Evolutionary conservation across 495 filamentous ascomycete species (phyloP), one percentile per base, ranked within the genome.

Genomic region (Hypoxylon lienhwacheense): DNA sequence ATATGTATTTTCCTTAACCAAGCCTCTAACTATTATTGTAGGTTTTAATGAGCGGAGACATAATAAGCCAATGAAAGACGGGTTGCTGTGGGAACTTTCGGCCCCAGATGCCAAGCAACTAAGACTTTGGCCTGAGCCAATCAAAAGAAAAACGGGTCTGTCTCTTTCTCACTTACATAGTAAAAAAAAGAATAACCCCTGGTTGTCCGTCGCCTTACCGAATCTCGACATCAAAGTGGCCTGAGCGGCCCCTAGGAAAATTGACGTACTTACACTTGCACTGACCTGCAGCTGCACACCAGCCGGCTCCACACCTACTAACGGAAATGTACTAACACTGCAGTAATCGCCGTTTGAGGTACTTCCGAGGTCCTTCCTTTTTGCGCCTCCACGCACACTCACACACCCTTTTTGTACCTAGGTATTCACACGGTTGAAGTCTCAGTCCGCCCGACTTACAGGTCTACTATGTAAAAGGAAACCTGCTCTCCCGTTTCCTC

Each of bases 91-190:
- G 48, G 39, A 56, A 32, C 36, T 53, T 45, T 48, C 47, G 41
- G 52, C 42, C 47, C 51, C 58, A 47, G 52, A 53, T 49, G 54
- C 54, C 53, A 58, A 59, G 54, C 16, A 17, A 12, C 44, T 46
- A 63, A 43, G 25, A 16, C 40, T 41, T 44, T 43, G 47, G 36
- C 32, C 42, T 31, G 24, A 8, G 14, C 59, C 59, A 63, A 63
- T 63, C 36, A 44, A 6, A 47, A 20, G 3, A 12, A 16, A 24
- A 31, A 41, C 1, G 7, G 10, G 33, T n/a, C n/a, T 15, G 14
- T 45, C 22, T 19, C 22, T 41, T 8, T 25, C 8, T 26, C 5
- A 5, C 4, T 8, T 26, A 8, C 5, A 26, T 26, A n/a, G 24
- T 26, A 26, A 5, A 8, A 3, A 25, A n/a, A 41, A 41, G 37